phyloP scores from a whole-genome alignment of 2,329 filamentous ascomycete genomes.

The Chaetomium sp. region DNA sequence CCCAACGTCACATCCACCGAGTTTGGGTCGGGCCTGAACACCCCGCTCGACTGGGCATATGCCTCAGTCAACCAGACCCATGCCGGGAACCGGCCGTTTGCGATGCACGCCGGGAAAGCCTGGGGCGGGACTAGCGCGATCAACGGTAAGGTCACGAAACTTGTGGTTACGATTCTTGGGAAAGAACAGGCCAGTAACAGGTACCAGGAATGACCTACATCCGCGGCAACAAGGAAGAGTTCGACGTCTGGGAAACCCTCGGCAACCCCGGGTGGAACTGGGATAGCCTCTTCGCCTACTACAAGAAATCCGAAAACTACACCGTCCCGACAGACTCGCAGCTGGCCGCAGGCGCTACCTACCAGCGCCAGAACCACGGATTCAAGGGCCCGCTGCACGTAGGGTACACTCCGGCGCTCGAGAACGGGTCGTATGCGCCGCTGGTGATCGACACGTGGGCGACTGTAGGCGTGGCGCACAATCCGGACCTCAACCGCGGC shows the following conservation, averaged over 20 bases:
- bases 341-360: background rate
- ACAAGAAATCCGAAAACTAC: slow-evolving; percentile 1
- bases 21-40: slow-evolving; percentile 6
- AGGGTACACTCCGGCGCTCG: slow-evolving; percentile 1
- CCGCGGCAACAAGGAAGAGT: slow-evolving; percentile 4
- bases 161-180: background rate
- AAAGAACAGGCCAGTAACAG: background rate
- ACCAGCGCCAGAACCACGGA: background rate
- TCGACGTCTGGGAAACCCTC: slow-evolving; percentile 1
- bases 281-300: background rate
- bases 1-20: slow-evolving; percentile 15
- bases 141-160: slow-evolving; percentile 11
- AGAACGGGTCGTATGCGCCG: slow-evolving; percentile 6
- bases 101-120: background rate
- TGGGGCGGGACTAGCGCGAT: background rate
- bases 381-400: slow-evolving; percentile 1
- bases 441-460: slow-evolving; percentile 10
- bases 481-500: slow-evolving; percentile 7
- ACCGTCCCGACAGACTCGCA: background rate
- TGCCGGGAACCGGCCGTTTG: background rate
- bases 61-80: background rate
- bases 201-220: slow-evolving; percentile 19
- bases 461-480: background rate
- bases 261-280: slow-evolving; percentile 2
- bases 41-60: background rate